Evolutionary conservation across 2,329 filamentous ascomycete genomes (phyloP).

Genomic region (Colletotrichum tamarilloi): DNA sequence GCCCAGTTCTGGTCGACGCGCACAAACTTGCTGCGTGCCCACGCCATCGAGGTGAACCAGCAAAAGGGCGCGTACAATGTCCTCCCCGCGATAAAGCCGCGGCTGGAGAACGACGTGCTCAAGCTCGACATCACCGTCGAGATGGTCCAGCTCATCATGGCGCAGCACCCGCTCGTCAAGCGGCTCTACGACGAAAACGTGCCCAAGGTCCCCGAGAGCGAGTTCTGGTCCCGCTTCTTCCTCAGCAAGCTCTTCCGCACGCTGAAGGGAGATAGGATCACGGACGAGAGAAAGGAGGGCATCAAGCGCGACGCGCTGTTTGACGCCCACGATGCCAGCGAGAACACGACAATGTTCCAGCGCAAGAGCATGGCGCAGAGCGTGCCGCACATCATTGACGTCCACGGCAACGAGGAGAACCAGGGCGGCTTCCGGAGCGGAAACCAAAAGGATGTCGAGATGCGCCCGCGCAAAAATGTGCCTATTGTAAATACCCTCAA

Average conservation of each 20-base stretch:
- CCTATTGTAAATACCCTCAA: constrained; percentile 93
- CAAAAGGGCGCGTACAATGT: constrained; percentile 94
- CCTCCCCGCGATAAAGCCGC: constrained; percentile 86
- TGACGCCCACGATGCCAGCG: constrained; percentile 84
- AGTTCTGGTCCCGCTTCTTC: constrained; percentile 97
- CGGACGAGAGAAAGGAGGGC: constrained; percentile 75
- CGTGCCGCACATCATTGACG: constrained; percentile 89
- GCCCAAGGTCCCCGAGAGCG: constrained; percentile 79
- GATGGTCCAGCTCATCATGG: constrained; percentile 92
- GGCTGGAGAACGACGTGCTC: constrained; percentile 77
- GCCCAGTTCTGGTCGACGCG: constrained; percentile 95
- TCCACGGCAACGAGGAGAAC: constrained; percentile 95
- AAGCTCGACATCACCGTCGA: constrained; percentile 90
- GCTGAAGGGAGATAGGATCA: constrained; percentile 87
- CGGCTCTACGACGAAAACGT: constrained; percentile 94
- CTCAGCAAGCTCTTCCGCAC: constrained; percentile 91
- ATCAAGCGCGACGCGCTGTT: constrained; percentile 73
- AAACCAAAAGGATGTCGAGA: constrained; percentile 89
- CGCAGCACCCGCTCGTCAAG: constrained; percentile 90
- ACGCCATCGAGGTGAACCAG: constrained; percentile 90
- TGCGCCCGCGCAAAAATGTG: constrained; percentile 84
- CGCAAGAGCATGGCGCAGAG: constrained; percentile 69
- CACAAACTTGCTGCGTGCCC: constrained; percentile 84
- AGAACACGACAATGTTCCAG: constrained; percentile 67
- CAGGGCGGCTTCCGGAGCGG: constrained; percentile 84